Conservation (phyloP, 1,284 basidiomycete genomes). For the Schizopora paradoxa region DNA sequence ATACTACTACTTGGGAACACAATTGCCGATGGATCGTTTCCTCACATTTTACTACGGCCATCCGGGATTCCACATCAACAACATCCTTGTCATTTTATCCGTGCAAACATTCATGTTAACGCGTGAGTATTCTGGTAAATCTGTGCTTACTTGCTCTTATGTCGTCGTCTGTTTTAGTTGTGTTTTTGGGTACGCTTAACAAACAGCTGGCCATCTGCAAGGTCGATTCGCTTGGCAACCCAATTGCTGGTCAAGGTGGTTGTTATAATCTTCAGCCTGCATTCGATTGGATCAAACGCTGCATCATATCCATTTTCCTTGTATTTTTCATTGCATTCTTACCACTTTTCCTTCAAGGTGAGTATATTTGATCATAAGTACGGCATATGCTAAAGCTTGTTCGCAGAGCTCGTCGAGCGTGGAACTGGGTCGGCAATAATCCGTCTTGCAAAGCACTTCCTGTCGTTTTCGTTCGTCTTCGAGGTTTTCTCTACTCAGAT, state of each 20-base stretch:
- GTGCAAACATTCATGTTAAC: conserved; percentile 95
- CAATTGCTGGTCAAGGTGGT: conserved; percentile 75
- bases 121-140: conserved; percentile 41
- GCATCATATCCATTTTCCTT: conserved; percentile 93
- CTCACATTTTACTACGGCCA: conserved; percentile 99
- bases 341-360: conserved; percentile 92
- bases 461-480: conserved; percentile 91
- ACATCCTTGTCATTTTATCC: conserved; percentile 96
- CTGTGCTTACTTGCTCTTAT: conserved; percentile 16
- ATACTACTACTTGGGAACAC: conserved; percentile 99
- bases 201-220: conserved; percentile 83
- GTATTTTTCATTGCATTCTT: conserved; percentile 96
- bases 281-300: conserved; percentile 95
- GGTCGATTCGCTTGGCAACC: conserved; percentile 76
- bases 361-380: conserved; percentile 20
- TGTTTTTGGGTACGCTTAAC: conserved; percentile 93
- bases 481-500: conserved; percentile 98
- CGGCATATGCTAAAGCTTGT: neutral
- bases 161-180: conserved; percentile 41
- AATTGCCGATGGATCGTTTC: conserved; percentile 97
- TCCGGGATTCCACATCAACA: conserved; percentile 99
- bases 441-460: conserved; percentile 90
- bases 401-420: conserved; percentile 83
- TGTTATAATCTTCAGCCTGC: conserved; percentile 94
- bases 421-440: conserved; percentile 92